Evolutionary conservation across 805 yeast species (phyloP), one percentile per base, ranked within the genome.

Genomic region (Groenewaldozyma tartarivorans): DNA sequence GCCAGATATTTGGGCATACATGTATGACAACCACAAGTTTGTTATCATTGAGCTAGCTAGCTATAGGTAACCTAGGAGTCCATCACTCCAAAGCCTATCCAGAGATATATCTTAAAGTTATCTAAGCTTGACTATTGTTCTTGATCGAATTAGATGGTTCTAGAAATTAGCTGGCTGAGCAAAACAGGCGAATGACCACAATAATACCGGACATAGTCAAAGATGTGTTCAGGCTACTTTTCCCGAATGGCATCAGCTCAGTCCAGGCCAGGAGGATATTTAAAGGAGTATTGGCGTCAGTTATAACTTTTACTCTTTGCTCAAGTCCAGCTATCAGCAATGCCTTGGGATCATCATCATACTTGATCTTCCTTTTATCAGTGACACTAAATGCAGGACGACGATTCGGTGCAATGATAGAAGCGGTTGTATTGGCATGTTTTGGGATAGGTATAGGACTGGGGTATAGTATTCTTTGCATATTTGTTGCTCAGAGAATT

Each of bases 311-410:
- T 24, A 62, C 66, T 2, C 58, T 70, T 24, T 63, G 68, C 40
- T 47, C 69, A 20, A 62, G 65, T 3, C 66, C 67, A 0, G 54
- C 58, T 16, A 60, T 67, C 1, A 47, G 64, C 20, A 46, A 35
- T 6, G 53, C 48, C 6, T 35, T 71, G 15, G 75, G 75, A 3
- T 49, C 50, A 4, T 64, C 67, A 29, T 66, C 71, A 1, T 68
- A 69, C 7, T 63, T 71, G 64, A 50, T 70, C 7, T 69, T 72
- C 0, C 47, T 71, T 32, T 61, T 68, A 4, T 63, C 73, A 1
- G 74, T 70, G 13, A 68, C 67, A 51, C 67, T 67, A 4, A 73
- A 69, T 47, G 74, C 75, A 2, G 75, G 75, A 0, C 61, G 74
- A 46, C 59, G 76, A 38, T 57, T 69, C 2, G 71, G 75, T 18